Conservation (phyloP, 371 early-diverging fungal genomes). For the Racocetra persica region DNA sequence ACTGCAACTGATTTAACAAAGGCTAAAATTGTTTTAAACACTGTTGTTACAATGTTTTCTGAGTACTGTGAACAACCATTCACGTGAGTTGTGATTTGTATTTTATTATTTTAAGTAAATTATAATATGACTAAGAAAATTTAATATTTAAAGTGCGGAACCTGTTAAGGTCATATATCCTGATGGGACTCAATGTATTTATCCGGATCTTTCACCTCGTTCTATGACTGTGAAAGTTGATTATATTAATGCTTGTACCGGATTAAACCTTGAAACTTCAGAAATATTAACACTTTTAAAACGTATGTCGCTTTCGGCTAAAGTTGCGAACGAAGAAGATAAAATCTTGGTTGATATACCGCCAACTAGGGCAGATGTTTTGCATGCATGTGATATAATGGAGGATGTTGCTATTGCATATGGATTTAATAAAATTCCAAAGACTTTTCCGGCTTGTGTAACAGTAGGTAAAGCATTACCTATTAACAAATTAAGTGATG, state of each 20-base stretch:
- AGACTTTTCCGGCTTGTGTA: constrained; percentile 78
- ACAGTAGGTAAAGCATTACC: constrained; percentile 93
- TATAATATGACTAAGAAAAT: background rate
- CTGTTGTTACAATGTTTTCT: constrained; percentile 94
- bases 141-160: constrained; percentile 74
- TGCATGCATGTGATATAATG: constrained; percentile 98
- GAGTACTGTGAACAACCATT: constrained; percentile 90
- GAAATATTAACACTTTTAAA: constrained; percentile 81
- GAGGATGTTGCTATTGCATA: constrained; percentile 99
- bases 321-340: constrained; percentile 61
- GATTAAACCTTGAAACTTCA: constrained; percentile 72
- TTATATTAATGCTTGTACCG: constrained; percentile 90
- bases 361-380: constrained; percentile 94
- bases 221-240: constrained; percentile 75
- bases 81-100: constrained; percentile 64
- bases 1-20: constrained; percentile 98
- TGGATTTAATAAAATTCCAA: constrained; percentile 96
- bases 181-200: constrained; percentile 73
- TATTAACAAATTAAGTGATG: constrained; percentile 94
- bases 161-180: constrained; percentile 91
- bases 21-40: constrained; percentile 92
- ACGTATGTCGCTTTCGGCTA: constrained; percentile 90
- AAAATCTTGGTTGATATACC: constrained; percentile 87
- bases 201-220: constrained; percentile 79
- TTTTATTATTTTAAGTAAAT: background rate